Base-by-base conservation (phyloP, 768 basidiomycete genomes). In the Suillus fuscotomentosus region DNA sequence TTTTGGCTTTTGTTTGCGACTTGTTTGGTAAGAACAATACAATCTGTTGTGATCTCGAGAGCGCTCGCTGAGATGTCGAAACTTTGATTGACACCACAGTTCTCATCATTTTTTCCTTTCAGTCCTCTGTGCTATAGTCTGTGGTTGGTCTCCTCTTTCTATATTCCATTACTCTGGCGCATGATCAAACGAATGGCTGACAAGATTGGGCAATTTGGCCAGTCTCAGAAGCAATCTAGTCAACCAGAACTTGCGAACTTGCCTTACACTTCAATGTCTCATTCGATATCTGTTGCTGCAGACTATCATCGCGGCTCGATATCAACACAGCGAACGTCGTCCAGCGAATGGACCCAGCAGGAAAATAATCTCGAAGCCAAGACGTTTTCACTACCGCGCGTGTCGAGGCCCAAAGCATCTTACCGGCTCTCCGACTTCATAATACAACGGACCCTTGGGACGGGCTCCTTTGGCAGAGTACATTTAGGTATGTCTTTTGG, bases 391-490 rank as follows among this genome's bases (percentile, higher is more conserved):
- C 68, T 77, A 7, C 75, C 78, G 15, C 73, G 77, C 31, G 74
- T 79, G 54, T 69, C 81, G 50, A 77, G 88, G 63, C 82, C 84
- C 15, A 88, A 86, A 69, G 90, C 88, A 31, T 82, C 82, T 20
- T 94, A 94, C 75, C 84, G 86, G 36, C 83, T 95, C 24, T 69
- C 81, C 50, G 93, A 95, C 73, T 95, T 94, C 68, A 84, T 87
- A 67, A 88, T 95, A 67, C 88, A 91, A 69, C 82, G 92, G 34
- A 95, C 91, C 15, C 75, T 95, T 60, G 97, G 97, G 0, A 98
- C 95, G 1, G 97, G 97, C 1, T 97, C 95, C 72, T 99, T 99
- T 76, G 97, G 97, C 2, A 86, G 95, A n/a, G 97, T 99, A 0
- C 93, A 94, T 77, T 80, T 95, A 47, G 93, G 93, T 93, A 72